Base-by-base conservation (phyloP, 805 yeast genomes). In the Schwanniomyces polymorphus region DNA sequence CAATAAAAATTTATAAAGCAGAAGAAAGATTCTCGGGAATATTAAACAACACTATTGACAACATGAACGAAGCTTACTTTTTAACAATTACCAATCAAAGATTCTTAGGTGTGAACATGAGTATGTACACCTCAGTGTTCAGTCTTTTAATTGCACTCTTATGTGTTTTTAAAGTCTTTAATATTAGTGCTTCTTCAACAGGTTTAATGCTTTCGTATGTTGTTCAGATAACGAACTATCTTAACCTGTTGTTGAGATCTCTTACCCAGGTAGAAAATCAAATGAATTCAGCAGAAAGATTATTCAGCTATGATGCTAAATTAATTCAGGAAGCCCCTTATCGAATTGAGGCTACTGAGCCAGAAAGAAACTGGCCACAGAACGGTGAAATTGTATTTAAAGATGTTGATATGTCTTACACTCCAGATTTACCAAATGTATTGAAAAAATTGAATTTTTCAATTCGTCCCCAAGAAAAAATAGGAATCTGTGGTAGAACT, bases 401-500 rank as follows among this genome's bases (percentile, higher is more conserved):
- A 1, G 58, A 79, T 47, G 83, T 74, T 2, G 65, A 68, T 5
- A 59, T 82, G 68, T 67, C 77, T 17, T 82, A 82, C 58, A 72
- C 86, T 59, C 79, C 79, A 0, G 83, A 72, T 0, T 64, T 82
- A 46, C 86, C 86, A 4, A 61, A 74, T 35, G 86, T 81, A 12
- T 64, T 82, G 56, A 77, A 73, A 44, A 60, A 73, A 44, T 51
- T 82, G 46, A 57, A 59, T 26, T 58, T 74, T 54, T 64, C 48
- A 4, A 71, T 86, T 42, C 60, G 69, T 5, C 76, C 83, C 1
- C 68, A 75, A 8, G 86, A 87, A 60, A 86, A 85, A 59, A 77
- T 88, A 50, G 95, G 95, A 33, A 82, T 88, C 45, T 85, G 91
- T 69, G 95, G 95, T 37, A 78, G 95, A 59, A 88, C 95, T 0